Percentiles rank a stretch among this genome's conserved stretches.
phyloP scores from a whole-genome alignment of 257 asterid species.

The Solanum corneliomulleri region DNA sequence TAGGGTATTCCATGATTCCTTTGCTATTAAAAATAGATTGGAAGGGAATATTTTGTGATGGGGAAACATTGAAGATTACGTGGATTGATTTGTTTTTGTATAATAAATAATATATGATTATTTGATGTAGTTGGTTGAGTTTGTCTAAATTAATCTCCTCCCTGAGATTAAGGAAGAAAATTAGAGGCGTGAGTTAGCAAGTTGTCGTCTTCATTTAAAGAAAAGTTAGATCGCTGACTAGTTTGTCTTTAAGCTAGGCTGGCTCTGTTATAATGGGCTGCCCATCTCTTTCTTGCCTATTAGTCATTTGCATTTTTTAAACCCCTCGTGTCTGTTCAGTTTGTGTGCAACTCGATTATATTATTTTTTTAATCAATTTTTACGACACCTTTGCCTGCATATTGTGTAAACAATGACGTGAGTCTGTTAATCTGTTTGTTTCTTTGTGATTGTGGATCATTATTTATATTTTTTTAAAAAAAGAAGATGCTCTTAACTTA shows the following conservation, averaged over 20 bases:
- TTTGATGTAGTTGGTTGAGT: not conserved
- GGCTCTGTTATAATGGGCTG: slow-evolving; percentile 11
- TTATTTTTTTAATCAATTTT: too few species aligned
- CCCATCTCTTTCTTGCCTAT: not conserved
- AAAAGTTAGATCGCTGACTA: not conserved
- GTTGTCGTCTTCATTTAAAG: not conserved
- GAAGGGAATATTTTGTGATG: slow-evolving; percentile 1
- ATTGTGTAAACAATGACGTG: not conserved
- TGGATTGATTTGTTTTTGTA: not conserved
- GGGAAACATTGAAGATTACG: slow-evolving; percentile 12
- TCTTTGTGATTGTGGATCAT: not conserved
- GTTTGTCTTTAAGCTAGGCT: slow-evolving; percentile 9
- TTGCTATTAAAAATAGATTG: not conserved
- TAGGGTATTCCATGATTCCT: not conserved
- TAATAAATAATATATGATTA: not conserved
- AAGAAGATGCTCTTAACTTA: not conserved
- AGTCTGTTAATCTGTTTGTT: not conserved
- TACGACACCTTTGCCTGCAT: not conserved
- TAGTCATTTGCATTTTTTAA: not conserved
- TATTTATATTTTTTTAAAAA: not conserved
- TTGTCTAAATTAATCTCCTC: not conserved
- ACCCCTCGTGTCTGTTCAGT: not conserved
- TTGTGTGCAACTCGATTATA: not conserved
- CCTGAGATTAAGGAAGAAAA: not conserved
- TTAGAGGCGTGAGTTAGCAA: not conserved